A percentile compares a stretch with the other conserved stretches of the same genome.
These are phyloP conservation scores for Boletus barrowsii DNA, from an alignment of 768 basidiomycete genomes.

Conservation along the genomic window DNA sequence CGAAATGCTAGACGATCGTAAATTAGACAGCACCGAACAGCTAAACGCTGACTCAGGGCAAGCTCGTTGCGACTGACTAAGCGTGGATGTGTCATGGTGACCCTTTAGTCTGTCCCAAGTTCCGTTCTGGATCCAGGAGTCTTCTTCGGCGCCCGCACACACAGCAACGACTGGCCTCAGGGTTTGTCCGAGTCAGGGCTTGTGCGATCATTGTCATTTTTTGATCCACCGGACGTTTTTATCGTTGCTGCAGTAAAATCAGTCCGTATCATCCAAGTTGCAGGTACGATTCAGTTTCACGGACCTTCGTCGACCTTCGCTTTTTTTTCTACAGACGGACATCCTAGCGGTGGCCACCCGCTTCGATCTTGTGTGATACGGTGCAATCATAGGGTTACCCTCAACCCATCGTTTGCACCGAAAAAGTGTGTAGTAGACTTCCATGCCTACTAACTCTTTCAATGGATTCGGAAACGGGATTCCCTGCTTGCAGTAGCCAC, in stretches of 20 bases:
- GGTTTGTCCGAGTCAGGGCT: no score
- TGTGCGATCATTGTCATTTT: no score
- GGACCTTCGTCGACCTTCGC: background rate
- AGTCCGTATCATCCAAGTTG: background rate
- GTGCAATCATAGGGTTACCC: background rate
- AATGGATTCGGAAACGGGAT: background rate
- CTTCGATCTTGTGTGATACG: background rate
- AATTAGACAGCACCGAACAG: background rate
- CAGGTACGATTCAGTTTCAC: slow-evolving; percentile 2
- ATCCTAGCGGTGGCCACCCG: background rate
- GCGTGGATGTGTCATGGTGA: slow-evolving; percentile 3
- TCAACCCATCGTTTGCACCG: background rate
- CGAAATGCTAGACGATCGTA: background rate
- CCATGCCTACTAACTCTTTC: no score
- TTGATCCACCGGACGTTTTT: background rate
- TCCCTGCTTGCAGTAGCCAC: background rate
- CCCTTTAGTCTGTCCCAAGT: background rate
- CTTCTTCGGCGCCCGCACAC: background rate
- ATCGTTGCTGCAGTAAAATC: background rate
- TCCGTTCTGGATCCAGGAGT: no score
- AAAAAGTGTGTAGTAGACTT: background rate
- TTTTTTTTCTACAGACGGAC: background rate
- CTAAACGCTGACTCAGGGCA: background rate
- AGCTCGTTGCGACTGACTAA: background rate
- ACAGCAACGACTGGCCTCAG: background rate